Base-by-base conservation (phyloP, 1,284 basidiomycete genomes). In the Tremellales sp. region DNA sequence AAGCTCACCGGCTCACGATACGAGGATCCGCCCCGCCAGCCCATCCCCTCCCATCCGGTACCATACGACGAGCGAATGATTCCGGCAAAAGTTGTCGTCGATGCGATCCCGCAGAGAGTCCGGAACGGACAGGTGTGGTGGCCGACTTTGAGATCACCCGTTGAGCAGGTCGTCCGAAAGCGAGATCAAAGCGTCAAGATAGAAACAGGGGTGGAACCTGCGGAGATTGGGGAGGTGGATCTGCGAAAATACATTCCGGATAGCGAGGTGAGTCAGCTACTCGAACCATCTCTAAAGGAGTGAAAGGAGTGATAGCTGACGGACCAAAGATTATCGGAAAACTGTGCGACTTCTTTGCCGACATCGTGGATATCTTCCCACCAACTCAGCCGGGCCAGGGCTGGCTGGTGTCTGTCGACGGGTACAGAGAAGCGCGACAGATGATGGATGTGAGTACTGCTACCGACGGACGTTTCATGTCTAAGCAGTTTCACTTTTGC, bases 271-370 rank as follows among this genome's bases (percentile, higher is more conserved):
- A 50, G 53, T 48, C 12, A 31, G 10, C 29, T 16, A 7, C 4
- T 10, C 19, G n/a, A 14, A 24, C 24, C 12, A n/a, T n/a, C n/a
- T n/a, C 1, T 31, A 19, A 14, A 26, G 26, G 16, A 22, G n/a
- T 14, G 13, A 48, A 9, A 26, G 12, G 16, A 14, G 29, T 13
- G n/a, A 22, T 18, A 25, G 29, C 47, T 51, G 27, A 51, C 37
- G 24, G 19, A 39, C 24, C 34, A 36, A 39, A 67, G 65, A 58
- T 67, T 40, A 38, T 66, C 4, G 58, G 58, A 3, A 25, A 28
- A 2, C 48, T 69, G 4, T 58, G 58, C 28, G 53, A 62, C 16
- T 57, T 37, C 47, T 62, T 60, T 26, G 57, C 45, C 1, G 66
- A 69, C n/a, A 44, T 65, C 8, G 39, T 50, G 16, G 51, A 61